phyloP scores from a whole-genome alignment of 306 rosid genomes.

The Quercus gilva region DNA sequence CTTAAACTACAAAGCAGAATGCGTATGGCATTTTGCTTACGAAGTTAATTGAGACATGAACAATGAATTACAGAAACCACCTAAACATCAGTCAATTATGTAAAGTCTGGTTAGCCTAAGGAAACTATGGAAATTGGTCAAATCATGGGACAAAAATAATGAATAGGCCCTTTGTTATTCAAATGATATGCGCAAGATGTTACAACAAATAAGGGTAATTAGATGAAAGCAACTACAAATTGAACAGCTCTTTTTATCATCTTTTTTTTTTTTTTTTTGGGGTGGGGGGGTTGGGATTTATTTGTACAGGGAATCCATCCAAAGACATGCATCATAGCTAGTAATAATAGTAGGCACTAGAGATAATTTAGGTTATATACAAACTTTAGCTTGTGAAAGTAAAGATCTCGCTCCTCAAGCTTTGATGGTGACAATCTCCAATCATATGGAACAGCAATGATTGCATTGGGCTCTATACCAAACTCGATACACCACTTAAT shows the following conservation, averaged over 20 bases:
- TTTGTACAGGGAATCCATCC: constrained; percentile 4
- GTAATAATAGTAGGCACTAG: neutral
- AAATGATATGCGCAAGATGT: no score
- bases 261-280: neutral
- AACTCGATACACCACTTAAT: constrained; percentile 97
- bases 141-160: no score
- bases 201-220: no score
- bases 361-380: constrained; percentile 27
- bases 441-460: constrained; percentile 95
- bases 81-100: neutral
- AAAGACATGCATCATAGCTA: constrained; percentile 1
- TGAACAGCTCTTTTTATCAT: neutral
- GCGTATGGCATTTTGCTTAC: no score
- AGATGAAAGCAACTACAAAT: no score
- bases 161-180: no score
- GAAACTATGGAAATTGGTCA: neutral
- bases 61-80: no score
- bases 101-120: neutral
- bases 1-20: no score
- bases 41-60: no score
- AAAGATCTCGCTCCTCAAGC: constrained; percentile 97
- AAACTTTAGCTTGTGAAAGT: constrained; percentile 95
- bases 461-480: constrained; percentile 95
- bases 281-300: neutral
- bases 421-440: constrained; percentile 90